Evolutionary conservation across 805 yeast genomes (phyloP), one percentile per base, ranked within the genome.

Genomic region (Wickerhamomyces queroliae): DNA sequence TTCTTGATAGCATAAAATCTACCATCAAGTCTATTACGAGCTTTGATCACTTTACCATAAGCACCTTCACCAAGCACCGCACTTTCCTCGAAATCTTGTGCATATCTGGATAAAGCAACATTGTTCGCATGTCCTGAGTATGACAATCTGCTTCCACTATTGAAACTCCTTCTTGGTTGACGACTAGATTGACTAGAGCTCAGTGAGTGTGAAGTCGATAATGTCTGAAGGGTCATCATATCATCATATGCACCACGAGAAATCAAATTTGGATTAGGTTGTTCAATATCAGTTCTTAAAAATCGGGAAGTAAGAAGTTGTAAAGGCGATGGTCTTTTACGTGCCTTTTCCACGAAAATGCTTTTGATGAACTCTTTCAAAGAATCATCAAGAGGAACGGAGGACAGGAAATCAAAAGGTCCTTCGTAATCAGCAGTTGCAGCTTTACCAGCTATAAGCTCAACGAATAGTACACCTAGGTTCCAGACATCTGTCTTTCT

Each of bases 11-110:
- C 99, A 59, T 93, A 93, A 50, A 85, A 86, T 13, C 96, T 73
- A 17, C 99, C 98, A 57, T 93, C 99, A 47, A 93, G 73, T 42
- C 90, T 76, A 58, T 90, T 91, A 44, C 99, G 70, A 0, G 93
- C 98, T 54, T 91, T 90, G n/a, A 93, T 96, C 8, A 93, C 99
- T 59, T 93, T 97, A 6, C 99, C 99, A 63, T 84, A 93, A 0
- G 95, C 99, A 29, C 99, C 99, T 50, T 80, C 78, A 2, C 99
- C 99, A 8, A 93, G 63, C 17, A 82, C 77, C 0, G 91, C 93
- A 33, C 88, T 84, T 56, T 93, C 99, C 59, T 93, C 99, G 61
- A 95, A 93, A 57, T 93, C 99, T 45, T 90, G 78, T 4, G 80
- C 84, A 56, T 91, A 93, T 46, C 99, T 70, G 1, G 96, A 88